A percentile compares a stretch with the other conserved stretches of the same genome.
These are phyloP conservation scores for Andrographis paniculata DNA, from an alignment of 305 asterid genomes.

Conservation along the genomic window DNA sequence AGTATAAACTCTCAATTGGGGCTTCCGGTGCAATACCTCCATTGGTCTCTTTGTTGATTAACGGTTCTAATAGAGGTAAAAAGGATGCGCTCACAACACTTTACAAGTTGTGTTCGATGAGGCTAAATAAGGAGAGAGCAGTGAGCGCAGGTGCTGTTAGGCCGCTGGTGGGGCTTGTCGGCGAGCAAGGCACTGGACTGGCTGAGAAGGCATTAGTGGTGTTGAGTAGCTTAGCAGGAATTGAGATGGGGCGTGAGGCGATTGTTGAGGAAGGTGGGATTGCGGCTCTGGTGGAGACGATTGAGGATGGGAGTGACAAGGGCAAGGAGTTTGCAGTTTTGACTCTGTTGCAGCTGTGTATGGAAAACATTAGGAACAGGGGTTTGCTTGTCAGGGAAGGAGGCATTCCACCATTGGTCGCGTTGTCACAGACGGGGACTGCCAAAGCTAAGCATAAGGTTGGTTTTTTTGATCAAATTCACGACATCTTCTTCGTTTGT, in stretches of 20 bases:
- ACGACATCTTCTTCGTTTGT: conserved; percentile 1
- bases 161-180: conserved; percentile 65
- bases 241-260: conserved; percentile 55
- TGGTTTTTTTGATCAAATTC: conserved; percentile 8
- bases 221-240: conserved; percentile 65
- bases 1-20: conserved; percentile 70
- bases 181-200: conserved; percentile 65
- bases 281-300: conserved; percentile 76
- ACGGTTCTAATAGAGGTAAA: conserved; percentile 71
- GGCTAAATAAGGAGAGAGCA: conserved; percentile 78
- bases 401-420: conserved; percentile 90
- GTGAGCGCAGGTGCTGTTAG: conserved; percentile 73
- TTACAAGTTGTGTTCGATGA: conserved; percentile 65
- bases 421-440: conserved; percentile 79
- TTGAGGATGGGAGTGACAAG: conserved; percentile 76
- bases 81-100: conserved; percentile 89
- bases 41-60: conserved; percentile 53
- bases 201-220: conserved; percentile 98
- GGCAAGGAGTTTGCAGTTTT: conserved; percentile 87
- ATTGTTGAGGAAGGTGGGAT: conserved; percentile 86
- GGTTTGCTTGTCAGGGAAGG: conserved; percentile 94
- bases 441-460: conserved; percentile 96
- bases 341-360: conserved; percentile 76
- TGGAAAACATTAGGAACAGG: conserved; percentile 62
- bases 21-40: conserved; percentile 91